These are phyloP conservation scores for Lithohypha guttulata DNA, from an alignment of 2,329 filamentous ascomycete species.

Conservation along the genomic window DNA sequence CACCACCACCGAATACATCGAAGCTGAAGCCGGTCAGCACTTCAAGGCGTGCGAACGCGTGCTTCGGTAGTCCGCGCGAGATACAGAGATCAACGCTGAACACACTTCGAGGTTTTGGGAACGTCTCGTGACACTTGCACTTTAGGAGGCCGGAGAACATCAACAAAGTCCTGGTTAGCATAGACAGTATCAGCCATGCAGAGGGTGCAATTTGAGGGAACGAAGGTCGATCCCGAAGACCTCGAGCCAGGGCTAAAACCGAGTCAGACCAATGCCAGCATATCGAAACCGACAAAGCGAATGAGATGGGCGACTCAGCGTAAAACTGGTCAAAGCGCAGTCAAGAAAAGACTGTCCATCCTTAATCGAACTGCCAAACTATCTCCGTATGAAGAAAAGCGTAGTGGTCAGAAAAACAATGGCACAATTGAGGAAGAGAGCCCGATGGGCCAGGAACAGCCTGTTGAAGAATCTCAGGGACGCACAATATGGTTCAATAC, in stretches of 20 bases:
- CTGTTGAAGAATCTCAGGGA: constrained; percentile 28
- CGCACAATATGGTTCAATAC: constrained; percentile 76
- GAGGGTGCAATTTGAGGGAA: constrained; percentile 16
- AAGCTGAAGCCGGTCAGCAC: constrained; percentile 1
- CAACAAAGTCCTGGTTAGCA: too few relatives aligned
- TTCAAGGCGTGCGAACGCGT: too few relatives aligned
- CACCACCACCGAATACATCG: too few relatives aligned
- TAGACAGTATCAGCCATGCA: constrained; percentile 18
- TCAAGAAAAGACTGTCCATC: constrained; percentile 71
- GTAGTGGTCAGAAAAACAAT: constrained; percentile 30
- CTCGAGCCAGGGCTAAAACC: not conserved
- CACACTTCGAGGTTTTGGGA: too few relatives aligned
- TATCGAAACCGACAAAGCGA: constrained; percentile 58
- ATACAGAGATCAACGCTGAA: too few relatives aligned
- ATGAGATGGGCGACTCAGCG: constrained; percentile 96
- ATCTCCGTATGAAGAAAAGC: constrained; percentile 45
- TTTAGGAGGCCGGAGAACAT: too few relatives aligned
- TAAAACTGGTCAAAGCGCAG: constrained; percentile 62
- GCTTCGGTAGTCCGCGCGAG: too few relatives aligned
- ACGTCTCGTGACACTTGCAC: too few relatives aligned
- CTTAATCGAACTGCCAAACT: constrained; percentile 61
- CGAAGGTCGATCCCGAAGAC: not conserved
- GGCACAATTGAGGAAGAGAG: constrained; percentile 16
- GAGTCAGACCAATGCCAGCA: constrained; percentile 28
- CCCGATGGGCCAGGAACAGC: constrained; percentile 19